Base-by-base conservation (phyloP, 768 basidiomycete species). In the Panaeolus papilionaceus region DNA sequence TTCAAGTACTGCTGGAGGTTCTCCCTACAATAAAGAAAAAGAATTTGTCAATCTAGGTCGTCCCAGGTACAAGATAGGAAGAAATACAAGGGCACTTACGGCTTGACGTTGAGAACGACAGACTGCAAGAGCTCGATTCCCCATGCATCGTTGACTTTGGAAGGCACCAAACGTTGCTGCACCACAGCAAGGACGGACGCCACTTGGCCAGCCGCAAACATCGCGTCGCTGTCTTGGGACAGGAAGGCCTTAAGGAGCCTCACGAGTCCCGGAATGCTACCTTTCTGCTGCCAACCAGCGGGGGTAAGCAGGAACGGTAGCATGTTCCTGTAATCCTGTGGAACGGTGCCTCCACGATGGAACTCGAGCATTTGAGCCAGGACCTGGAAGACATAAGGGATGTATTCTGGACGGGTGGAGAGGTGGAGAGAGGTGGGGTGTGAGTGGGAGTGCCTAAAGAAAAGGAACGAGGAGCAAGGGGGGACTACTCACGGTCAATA, bases 321-420 rank as follows among this genome's bases (percentile, higher is more conserved):
- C 9, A 99, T 83, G 37, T 84, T 80, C 33, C 90, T 89, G 80
- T 98, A 99, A 65, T 91, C 87, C 0, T 82, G 78, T 1, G 97
- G 95, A 2, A 96, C 83, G 7, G 84, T 82, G 2, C 77, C 74
- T 1, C 76, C 79, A 71, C 69, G 64, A 64, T 97, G 96, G 2
- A 94, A 80, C 69, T 95, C 92, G 38, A 99, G 90, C 86, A 99
- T 95, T 74, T 99, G 98, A 0, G 96, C 92, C 54, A 98, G 88
- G 71, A 99, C 87, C 75, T 99, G 98, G 85, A 99, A 98, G 65
- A 93, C 92, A 76, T 98, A 99, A 4, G 98, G 97, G 61, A 99
- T 91, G 75, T 98, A 99, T 81, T 98, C 97, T 96, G 77, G 3
- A 33, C 54, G 33, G 3, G 33, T 33, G 14, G 12, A 3, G 14